Base-by-base conservation (phyloP, 768 basidiomycete species). In the Pleurotus citrinopileatus region DNA sequence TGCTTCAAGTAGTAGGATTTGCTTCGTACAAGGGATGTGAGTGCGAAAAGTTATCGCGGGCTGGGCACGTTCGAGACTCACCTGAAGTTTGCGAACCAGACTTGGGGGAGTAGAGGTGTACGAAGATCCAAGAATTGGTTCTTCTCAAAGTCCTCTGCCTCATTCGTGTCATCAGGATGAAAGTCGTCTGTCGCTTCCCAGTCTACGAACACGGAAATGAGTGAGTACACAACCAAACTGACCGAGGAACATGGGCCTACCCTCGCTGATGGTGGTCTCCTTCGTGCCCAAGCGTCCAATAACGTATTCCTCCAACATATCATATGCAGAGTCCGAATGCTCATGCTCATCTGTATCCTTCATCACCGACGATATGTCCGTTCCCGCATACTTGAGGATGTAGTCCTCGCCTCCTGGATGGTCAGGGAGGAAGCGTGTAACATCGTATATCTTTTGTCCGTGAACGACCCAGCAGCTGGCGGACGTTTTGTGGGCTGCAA, bases 1-100 rank as follows among this genome's bases (percentile, higher is more conserved):
- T 99, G 97, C 62, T 92, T 82, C 46, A 99, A 76, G 66, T 99
- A 99, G 69, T 94, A 98, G 3, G 89, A 83, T 76, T 99, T 99
- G 65, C 91, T 91, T 43, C 53, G 43, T 38, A 57, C 40, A 48
- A 36, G 38, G 28, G 38, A n/a, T 40, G 25, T 23, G 32, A 20
- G 59, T 10, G 55, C 57, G 37, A 55, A 2, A 38, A n/a, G n/a
- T n/a, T n/a, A n/a, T n/a, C n/a, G n/a, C n/a, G n/a, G n/a, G 17
- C 19, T 51, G 3, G 20, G 5, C 23, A 29, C n/a, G 5, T 13
- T 46, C 17, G 8, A n/a, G 29, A 69, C 77, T 22, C 55, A 84
- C 87, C 85, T 89, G 65, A 91, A 97, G 68, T 94, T 89, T 13
- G 83, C 82, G 57, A 84, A 73, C 91, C 89, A 94, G 57, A 99